A percentile compares a stretch with the other conserved stretches of the same genome.
Evolutionary conservation across 192 early-diverging fungal species (phyloP).

Genomic region (Gamsiella multidivaricata): DNA sequence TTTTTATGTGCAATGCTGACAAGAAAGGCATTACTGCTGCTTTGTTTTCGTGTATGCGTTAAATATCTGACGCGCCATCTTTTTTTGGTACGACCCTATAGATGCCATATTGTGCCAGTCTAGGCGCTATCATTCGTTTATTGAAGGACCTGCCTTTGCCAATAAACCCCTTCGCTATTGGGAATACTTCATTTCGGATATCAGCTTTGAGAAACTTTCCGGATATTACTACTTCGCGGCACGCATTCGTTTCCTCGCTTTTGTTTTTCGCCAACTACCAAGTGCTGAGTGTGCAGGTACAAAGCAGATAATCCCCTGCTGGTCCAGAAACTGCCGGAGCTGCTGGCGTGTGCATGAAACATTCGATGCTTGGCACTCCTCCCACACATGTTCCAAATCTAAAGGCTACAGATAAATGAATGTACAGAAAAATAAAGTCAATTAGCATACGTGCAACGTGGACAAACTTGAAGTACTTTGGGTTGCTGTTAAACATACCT

Average conservation of each 20-base stretch:
- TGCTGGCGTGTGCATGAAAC: slow-evolving; percentile 36
- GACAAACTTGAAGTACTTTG: too few species aligned
- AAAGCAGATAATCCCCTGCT: slow-evolving; percentile 33
- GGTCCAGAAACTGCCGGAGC: slow-evolving; percentile 31
- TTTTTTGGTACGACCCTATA: neutral
- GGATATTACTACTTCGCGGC: neutral
- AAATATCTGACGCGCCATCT: neutral
- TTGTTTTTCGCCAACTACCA: slow-evolving; percentile 31
- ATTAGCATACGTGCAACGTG: too few species aligned
- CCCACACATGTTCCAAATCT: slow-evolving; percentile 36
- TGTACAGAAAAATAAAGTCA: neutral
- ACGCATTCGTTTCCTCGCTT: slow-evolving; percentile 23
- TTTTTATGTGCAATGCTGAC: too few species aligned
- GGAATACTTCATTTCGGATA: too few species aligned
- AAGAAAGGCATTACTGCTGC: too few species aligned
- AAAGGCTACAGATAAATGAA: slow-evolving; percentile 30
- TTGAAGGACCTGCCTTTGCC: neutral
- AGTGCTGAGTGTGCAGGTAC: slow-evolving; percentile 36
- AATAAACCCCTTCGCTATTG: too few species aligned
- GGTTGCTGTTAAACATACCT: slow-evolving; percentile 31
- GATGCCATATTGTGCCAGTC: slow-evolving; percentile 44
- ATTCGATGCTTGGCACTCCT: slow-evolving; percentile 22
- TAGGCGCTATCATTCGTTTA: slow-evolving; percentile 1
- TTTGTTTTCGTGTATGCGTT: too few species aligned
- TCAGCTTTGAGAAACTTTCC: neutral